Percentiles rank a stretch among this genome's conserved stretches.
Evolutionary conservation across 106 monocot species (phyloP).

Genomic region (Alisma plantagoaquatica): DNA sequence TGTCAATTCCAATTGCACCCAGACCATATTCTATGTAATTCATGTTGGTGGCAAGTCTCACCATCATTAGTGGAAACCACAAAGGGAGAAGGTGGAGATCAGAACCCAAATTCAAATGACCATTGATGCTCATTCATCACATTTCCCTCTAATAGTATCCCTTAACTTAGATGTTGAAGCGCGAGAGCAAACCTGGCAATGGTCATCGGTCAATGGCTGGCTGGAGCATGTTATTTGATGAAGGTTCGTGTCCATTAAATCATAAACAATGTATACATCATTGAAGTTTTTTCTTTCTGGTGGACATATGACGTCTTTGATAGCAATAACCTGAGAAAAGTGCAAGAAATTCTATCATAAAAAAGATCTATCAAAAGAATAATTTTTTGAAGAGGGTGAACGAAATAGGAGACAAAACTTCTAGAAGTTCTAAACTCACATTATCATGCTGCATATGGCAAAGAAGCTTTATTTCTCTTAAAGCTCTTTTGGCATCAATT

Average conservation of each 20-base stretch:
- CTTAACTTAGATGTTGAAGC: too few species aligned
- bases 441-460: slow-evolving; percentile 67
- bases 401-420: too few species aligned
- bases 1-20: too few species aligned
- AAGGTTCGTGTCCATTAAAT: slow-evolving; percentile 75
- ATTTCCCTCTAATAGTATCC: too few species aligned
- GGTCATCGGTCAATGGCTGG: slow-evolving; percentile 58
- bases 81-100: too few species aligned
- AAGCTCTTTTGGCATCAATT: slow-evolving; percentile 66
- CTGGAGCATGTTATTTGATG: slow-evolving; percentile 62
- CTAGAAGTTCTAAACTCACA: too few species aligned
- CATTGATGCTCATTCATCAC: too few species aligned
- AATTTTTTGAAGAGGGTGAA: neutral
- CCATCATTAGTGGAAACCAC: too few species aligned
- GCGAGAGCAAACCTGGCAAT: slow-evolving; percentile 47
- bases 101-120: too few species aligned
- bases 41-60: too few species aligned
- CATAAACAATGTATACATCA: slow-evolving; percentile 68
- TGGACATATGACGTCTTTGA: slow-evolving; percentile 63
- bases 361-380: neutral
- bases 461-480: slow-evolving; percentile 72
- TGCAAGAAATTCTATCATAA: neutral
- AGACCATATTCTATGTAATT: too few species aligned
- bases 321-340: slow-evolving; percentile 35
- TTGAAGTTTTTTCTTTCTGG: slow-evolving; percentile 50